These are phyloP conservation scores for Kentomonas sorsogonicus DNA, from an alignment of 208 protist species.

Conservation along the genomic window DNA sequence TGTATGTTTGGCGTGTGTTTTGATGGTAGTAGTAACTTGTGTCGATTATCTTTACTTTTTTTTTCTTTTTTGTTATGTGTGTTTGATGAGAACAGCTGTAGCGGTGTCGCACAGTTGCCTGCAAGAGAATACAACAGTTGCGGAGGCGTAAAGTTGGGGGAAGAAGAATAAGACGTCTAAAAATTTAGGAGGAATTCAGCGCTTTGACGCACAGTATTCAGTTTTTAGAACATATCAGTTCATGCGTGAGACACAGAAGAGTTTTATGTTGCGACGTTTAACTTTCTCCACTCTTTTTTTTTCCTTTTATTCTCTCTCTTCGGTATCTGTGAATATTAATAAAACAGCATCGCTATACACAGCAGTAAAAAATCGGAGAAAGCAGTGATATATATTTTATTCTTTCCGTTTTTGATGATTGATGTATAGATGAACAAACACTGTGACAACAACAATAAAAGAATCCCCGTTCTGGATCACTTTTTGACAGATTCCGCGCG, in stretches of 20 bases:
- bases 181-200: too few relatives aligned
- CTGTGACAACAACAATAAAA: slow-evolving; percentile 2
- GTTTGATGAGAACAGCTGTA: too few relatives aligned
- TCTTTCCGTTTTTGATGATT: neutral
- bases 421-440: neutral
- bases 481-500: neutral
- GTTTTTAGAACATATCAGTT: neutral
- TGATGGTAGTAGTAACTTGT: too few relatives aligned
- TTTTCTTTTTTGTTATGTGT: too few relatives aligned
- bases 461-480: neutral
- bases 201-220: slow-evolving; percentile 11
- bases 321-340: neutral
- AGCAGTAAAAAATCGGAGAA: neutral
- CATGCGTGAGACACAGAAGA: too few relatives aligned
- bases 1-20: too few relatives aligned
- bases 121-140: too few relatives aligned
- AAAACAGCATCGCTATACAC: neutral
- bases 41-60: too few relatives aligned
- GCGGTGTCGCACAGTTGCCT: too few relatives aligned
- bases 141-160: too few relatives aligned
- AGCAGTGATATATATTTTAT: neutral
- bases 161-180: too few relatives aligned
- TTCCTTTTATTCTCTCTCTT: slow-evolving; percentile 11
- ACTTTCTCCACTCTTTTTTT: neutral
- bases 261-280: too few relatives aligned